A percentile compares a stretch with the other conserved stretches of the same genome.
Evolutionary conservation across 805 yeast genomes (phyloP).

Genomic region (Priceomyces melissophilus): DNA sequence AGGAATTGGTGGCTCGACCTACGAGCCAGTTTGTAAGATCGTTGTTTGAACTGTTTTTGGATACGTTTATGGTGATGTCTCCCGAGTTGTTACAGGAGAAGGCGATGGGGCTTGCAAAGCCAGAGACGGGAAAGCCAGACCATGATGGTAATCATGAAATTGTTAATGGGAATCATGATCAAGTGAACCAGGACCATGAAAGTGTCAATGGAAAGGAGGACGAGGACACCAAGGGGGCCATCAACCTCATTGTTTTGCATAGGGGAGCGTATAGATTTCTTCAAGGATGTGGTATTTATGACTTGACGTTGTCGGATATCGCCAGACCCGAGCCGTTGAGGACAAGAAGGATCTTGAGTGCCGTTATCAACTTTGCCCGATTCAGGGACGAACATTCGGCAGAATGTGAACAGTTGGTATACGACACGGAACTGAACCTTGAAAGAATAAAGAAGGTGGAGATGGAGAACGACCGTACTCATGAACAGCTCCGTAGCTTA

Average conservation of each 20-base stretch:
- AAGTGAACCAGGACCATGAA: conserved; percentile 6
- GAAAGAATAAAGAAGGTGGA: conserved; percentile 37
- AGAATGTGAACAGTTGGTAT: conserved; percentile 63
- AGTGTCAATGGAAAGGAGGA: conserved; percentile 25
- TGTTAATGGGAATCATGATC: conserved; percentile 1
- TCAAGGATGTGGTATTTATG: conserved; percentile 70
- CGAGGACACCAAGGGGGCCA: conserved; percentile 31
- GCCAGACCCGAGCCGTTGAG: conserved; percentile 73
- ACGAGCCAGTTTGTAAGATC: conserved; percentile 52
- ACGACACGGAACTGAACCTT: conserved; percentile 48
- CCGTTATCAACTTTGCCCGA: conserved; percentile 80
- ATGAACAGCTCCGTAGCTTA: conserved; percentile 27
- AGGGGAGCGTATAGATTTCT: conserved; percentile 60
- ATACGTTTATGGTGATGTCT: conserved; percentile 54
- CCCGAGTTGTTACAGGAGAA: conserved; percentile 22
- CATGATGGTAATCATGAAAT: conserved; percentile 7
- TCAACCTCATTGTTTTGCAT: conserved; percentile 54
- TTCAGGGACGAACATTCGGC: conserved; percentile 74
- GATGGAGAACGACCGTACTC: conserved; percentile 40
- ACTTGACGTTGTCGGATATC: conserved; percentile 71
- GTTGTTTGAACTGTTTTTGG: conserved; percentile 59
- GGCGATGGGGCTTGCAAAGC: conserved; percentile 8
- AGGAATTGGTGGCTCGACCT: conserved; percentile 58
- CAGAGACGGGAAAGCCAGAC: conserved; percentile 6
- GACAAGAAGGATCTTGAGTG: conserved; percentile 65